phyloP scores from a whole-genome alignment of 164 flowering plant genomes.

The Chimonanthus praecox region DNA sequence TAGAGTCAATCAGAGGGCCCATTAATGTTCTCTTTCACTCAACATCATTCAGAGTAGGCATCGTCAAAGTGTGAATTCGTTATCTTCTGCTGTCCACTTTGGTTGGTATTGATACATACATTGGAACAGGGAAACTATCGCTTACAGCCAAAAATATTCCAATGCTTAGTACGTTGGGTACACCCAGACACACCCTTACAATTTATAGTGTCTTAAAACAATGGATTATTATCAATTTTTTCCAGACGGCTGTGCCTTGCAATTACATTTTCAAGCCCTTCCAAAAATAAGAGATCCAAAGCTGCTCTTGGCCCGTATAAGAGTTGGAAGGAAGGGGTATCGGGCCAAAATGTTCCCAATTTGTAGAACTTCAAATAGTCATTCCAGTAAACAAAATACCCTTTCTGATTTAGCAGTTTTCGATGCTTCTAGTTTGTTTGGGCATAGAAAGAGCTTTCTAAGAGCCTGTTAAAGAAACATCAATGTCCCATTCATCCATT shows the following conservation, averaged over 20 bases:
- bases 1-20: too few species aligned
- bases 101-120: neutral
- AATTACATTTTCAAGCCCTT: slow-evolving; percentile 93
- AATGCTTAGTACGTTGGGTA: neutral
- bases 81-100: neutral
- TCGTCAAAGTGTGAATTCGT: too few species aligned
- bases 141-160: neutral
- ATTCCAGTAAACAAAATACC: slow-evolving; percentile 91
- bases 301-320: slow-evolving; percentile 90
- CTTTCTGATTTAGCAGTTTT: slow-evolving; percentile 82
- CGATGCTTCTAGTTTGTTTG: slow-evolving; percentile 43
- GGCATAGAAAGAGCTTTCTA: slow-evolving; percentile 99
- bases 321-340: slow-evolving; percentile 96
- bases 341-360: slow-evolving; percentile 92
- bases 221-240: slow-evolving; percentile 63
- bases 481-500: slow-evolving; percentile 99
- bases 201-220: neutral
- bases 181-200: neutral
- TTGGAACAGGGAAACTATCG: neutral
- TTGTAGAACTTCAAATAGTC: slow-evolving; percentile 94
- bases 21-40: too few species aligned
- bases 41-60: too few species aligned
- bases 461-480: slow-evolving; percentile 95
- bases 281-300: slow-evolving; percentile 87
- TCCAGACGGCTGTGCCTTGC: slow-evolving; percentile 80